Evolutionary conservation across 1,139 yeast genomes (phyloP), one percentile per base, ranked within the genome.

Genomic region (Kodamaea fungicola): DNA sequence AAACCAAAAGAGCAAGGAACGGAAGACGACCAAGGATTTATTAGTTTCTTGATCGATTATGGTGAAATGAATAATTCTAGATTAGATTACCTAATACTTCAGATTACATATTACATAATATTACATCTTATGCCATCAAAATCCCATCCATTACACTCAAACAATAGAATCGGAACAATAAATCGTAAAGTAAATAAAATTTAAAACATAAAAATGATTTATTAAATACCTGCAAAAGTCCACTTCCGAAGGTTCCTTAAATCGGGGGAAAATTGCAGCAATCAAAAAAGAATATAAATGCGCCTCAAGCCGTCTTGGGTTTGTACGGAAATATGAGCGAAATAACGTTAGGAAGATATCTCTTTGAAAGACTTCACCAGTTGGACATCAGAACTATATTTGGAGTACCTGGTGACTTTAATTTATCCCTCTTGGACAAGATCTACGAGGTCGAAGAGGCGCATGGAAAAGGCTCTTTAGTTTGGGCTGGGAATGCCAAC

Each of bases 361-460:
- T 81, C 42, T 81, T 81, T 52, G 83, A 77, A 61, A 71, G 83
- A 64, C 65, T 80, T 43, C 62, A 63, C 51, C 83, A 80, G 58
- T 63, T 79, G 36, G 78, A 77, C 23, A 74, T 82, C 43, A 67
- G 73, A 46, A 83, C 92, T 53, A 69, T 83, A 51, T 80, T 83
- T 47, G 92, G 92, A 40, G 83, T 83, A 28, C 92, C 92, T 8
- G 89, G 88, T 46, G 92, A 83, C 57, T 83, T 83, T 74, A 84
- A 83, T 61, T 68, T 84, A 49, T 66, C 81, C 8, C 62, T 84
- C 32, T 67, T 83, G 35, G 92, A 83, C 54, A 77, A 78, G 54
- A 65, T 83, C 47, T 74, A 78, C 49, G 76, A 76, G 40, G 84
- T 79, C 22, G 73, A 74, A 3, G 79, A 72, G 12, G 42, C 35